A percentile compares a stretch with the other conserved stretches of the same genome.
Conservation (phyloP, 176 grass and related monocot genomes). For the Musa troglodytarum region DNA sequence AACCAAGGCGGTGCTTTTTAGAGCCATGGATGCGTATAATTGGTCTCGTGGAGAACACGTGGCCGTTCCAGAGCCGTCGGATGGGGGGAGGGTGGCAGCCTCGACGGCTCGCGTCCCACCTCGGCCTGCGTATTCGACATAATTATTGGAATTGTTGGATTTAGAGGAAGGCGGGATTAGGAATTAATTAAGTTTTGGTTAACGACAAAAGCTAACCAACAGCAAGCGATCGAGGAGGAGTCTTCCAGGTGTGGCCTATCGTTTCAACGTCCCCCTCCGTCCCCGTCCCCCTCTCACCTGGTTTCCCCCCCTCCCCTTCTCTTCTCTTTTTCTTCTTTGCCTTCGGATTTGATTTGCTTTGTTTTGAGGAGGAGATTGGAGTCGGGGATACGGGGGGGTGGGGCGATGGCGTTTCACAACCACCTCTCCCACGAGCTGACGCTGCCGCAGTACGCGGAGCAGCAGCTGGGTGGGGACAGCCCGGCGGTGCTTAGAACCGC, state of each 20-base stretch:
- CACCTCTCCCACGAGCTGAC: conserved; percentile 19
- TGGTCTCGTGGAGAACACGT: too few relatives aligned
- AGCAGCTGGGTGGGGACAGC: conserved; percentile 15
- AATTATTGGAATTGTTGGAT: not conserved
- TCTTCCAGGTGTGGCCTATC: not conserved
- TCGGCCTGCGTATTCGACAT: too few relatives aligned
- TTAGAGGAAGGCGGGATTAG: not conserved
- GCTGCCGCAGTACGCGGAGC: conserved; percentile 31
- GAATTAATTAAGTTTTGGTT: conserved; percentile 1
- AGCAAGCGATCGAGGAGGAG: not conserved
- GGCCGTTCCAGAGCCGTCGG: too few relatives aligned
- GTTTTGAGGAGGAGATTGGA: not conserved
- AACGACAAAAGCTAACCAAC: not conserved
- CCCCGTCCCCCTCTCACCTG: too few relatives aligned
- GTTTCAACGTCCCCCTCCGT: not conserved
- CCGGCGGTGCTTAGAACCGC: conserved; percentile 8
- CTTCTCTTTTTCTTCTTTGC: not conserved
- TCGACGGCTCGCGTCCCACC: too few relatives aligned
- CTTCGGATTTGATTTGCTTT: not conserved
- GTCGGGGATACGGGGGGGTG: not conserved
- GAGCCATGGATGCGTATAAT: too few relatives aligned
- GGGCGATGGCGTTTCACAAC: conserved; percentile 32
- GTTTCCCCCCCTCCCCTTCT: not conserved
- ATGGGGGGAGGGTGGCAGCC: too few relatives aligned
- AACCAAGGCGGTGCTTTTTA: too few relatives aligned